Base-by-base conservation (phyloP, 306 rosid species). In the Trichosanthes cucumerina region DNA sequence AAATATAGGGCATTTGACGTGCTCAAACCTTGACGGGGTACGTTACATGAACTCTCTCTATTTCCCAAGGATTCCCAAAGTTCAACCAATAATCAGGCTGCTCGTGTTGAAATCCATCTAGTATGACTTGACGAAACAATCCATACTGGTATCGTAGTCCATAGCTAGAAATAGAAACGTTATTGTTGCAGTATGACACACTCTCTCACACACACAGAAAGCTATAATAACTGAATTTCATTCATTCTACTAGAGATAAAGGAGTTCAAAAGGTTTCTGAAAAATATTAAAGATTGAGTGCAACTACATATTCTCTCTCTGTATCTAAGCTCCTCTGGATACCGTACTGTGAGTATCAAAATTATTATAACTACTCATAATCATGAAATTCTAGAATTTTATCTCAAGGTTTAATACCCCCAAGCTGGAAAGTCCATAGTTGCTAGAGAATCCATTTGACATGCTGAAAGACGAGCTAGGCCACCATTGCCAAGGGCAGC, bases 401-500 rank as follows among this genome's bases (percentile, higher is more conserved):
- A 75, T 36, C 79, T 54, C 36, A 43, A 57, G 44, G 43, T 80
- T 76, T 76, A 84, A 82, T 89, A 91, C 91, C 96, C 88, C 93
- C 96, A 91, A 46, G 96, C 96, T 84, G 96, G 96, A 82, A 87
- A 87, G 80, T 91, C 93, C 88, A 91, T 79, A 79, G 93, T 91
- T 59, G 96, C 96, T 64, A 91, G 82, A 79, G 96, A 91, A 86
- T 91, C 96, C 90, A 91, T 84, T 78, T 89, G 91, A 76, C 96
- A 91, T 58, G 93, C 93, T 52, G 93, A 89, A 89, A 91, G 89
- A 78, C 93, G 91, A 79, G 93, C 93, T 62, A 89, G 89, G 62
- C 96, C 96, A 69, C 96, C 96, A 87, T 90, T 90, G 56, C 96
- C 96, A 77, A 88, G 87, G 83, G 96, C 88, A 4, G 91, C 96